A percentile compares a stretch with the other conserved stretches of the same genome.
Evolutionary conservation across 2,329 filamentous ascomycete species (phyloP).

Genomic region (Blastomyces emzantsi): DNA sequence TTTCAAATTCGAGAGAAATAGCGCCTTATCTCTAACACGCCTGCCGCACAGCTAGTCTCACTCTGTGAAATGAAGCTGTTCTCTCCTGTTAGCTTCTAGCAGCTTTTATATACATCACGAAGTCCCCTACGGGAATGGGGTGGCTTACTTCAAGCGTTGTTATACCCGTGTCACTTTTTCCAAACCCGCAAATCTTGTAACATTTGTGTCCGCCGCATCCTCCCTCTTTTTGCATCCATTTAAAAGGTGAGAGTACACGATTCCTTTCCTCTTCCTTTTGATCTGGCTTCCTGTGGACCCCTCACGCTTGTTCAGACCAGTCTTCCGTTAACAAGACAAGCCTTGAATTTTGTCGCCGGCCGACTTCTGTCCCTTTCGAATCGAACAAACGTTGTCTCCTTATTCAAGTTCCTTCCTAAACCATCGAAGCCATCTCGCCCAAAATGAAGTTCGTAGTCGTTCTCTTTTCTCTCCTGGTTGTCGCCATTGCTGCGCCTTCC

Average conservation of each 20-base stretch:
- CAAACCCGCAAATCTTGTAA: not conserved
- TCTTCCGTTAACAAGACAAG: not conserved
- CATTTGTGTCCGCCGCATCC: not conserved
- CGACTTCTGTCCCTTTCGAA: slow-evolving; percentile 9
- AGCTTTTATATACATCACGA: not conserved
- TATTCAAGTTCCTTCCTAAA: not conserved
- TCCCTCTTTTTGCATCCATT: not conserved
- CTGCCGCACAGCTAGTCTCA: not conserved
- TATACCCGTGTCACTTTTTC: not conserved
- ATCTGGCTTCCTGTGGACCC: not conserved
- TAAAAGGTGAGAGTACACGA: not conserved
- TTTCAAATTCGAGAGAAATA: not conserved
- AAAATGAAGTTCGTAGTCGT: slow-evolving; percentile 16
- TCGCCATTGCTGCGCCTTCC: slow-evolving; percentile 15
- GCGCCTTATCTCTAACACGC: not conserved
- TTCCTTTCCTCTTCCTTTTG: not conserved
- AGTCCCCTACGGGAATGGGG: not conserved
- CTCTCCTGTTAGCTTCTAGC: not conserved
- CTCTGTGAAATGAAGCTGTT: not conserved
- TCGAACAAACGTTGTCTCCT: not conserved
- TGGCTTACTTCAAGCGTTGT: not conserved
- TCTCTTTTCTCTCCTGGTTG: slow-evolving; percentile 14
- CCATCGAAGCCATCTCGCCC: not conserved
- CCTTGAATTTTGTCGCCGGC: slow-evolving; percentile 12
- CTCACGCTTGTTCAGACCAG: not conserved